Base-by-base conservation (phyloP, 2,329 filamentous ascomycete species). In the Clarireedia hainanense region DNA sequence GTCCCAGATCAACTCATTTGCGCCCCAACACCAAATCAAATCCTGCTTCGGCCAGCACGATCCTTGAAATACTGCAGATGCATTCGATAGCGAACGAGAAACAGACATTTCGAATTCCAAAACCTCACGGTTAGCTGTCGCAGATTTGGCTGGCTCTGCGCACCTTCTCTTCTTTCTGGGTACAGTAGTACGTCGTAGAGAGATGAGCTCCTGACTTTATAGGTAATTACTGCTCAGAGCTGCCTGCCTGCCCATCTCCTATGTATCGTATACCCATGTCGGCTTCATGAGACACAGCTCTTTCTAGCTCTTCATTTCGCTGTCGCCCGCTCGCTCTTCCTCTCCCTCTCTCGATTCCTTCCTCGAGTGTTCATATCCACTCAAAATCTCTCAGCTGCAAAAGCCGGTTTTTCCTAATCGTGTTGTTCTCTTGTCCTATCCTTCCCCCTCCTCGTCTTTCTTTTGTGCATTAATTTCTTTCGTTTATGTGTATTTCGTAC, bases 1-100 rank as follows among this genome's bases (percentile, higher is more conserved):
- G 52, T 55, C 36, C 37, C 47, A 55, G 52, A 50, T 45, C 47
- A 55, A 20, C 20, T 36, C 39, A 20, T 43, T 39, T 45, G 24
- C 24, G 47, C 14, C 26, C 50, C 24, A 34, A 43, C 42, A 45
- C 9, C 50, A 52, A 47, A 52, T 20, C 26, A 47, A 52, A 34
- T 34, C 10, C 14, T 36, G 24, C 34, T 26, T 26, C 50, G 23
- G 36, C 40, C 24, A 52, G 50, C 30, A 10, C n/a, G 20, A 47
- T 17, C 42, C 42, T 36, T 52, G 42, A 47, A 26, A 4, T 34
- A 34, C 12, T 34, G 9, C 30, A 12, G 30, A 24, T 26, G 7
- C 12, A 36, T 24, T 37, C 37, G 40, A 14, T 43, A 17, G 37
- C 15, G 14, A 17, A 52, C 9, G 27, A 24, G 47, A 36, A 15